Percentiles rank a stretch among this genome's conserved stretches.
Evolutionary conservation across 2,329 filamentous ascomycete species (phyloP).

Genomic region (Fusarium tanahbumbuense): DNA sequence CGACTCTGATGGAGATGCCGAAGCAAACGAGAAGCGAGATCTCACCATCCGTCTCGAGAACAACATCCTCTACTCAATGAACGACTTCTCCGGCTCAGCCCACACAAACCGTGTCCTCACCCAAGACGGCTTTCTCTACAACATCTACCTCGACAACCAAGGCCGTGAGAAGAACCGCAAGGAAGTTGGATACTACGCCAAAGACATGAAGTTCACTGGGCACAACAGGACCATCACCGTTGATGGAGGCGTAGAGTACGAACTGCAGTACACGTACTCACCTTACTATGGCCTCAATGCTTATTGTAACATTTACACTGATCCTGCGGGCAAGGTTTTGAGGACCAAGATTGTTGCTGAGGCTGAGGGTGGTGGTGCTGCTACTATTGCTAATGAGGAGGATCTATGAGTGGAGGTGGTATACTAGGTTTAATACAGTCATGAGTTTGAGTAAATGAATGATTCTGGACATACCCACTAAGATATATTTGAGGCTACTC

Average conservation of each 20-base stretch:
- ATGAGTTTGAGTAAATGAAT: background rate
- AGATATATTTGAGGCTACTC: too few species aligned
- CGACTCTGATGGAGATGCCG: background rate
- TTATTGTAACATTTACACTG: constrained; percentile 27
- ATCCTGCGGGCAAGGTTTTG: constrained; percentile 22
- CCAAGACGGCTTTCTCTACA: constrained; percentile 26
- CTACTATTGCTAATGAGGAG: constrained; percentile 23
- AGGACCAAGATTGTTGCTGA: constrained; percentile 30
- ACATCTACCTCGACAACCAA: constrained; percentile 26
- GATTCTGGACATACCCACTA: background rate
- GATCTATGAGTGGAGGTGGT: background rate
- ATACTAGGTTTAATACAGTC: background rate
- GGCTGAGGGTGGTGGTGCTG: constrained; percentile 26
- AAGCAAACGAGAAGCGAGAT: constrained; percentile 13
- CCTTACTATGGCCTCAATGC: constrained; percentile 25
- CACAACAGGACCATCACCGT: constrained; percentile 20
- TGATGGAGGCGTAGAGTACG: constrained; percentile 6
- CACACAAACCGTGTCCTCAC: constrained; percentile 27
- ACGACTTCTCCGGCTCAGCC: constrained; percentile 27
- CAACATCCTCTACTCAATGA: constrained; percentile 31
- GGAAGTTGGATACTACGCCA: constrained; percentile 25
- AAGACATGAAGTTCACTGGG: constrained; percentile 29
- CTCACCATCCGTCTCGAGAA: constrained; percentile 23
- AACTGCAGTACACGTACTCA: constrained; percentile 26
- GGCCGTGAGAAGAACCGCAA: constrained; percentile 25